Percentiles rank a stretch among this genome's conserved stretches.
Evolutionary conservation across 306 rosid genomes (phyloP).

Genomic region (Elaeagnus macrophylla): DNA sequence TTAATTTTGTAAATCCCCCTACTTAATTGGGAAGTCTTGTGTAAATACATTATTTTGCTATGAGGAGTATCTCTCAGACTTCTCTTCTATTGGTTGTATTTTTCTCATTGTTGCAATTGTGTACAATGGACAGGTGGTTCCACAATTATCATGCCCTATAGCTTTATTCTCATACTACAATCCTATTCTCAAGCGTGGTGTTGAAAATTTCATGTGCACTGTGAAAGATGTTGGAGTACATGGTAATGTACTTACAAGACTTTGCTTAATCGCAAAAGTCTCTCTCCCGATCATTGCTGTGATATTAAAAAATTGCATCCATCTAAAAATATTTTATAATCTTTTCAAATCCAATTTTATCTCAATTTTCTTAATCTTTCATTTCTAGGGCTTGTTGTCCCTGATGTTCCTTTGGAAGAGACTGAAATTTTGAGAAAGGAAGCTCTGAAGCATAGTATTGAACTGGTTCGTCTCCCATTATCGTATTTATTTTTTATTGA

Average conservation of each 20-base stretch:
- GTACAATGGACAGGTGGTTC: constrained; percentile 57
- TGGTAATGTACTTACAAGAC: constrained; percentile 38
- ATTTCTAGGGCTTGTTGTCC: constrained; percentile 79
- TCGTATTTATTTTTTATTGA: too few species aligned
- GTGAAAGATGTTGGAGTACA: constrained; percentile 59
- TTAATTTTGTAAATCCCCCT: too few species aligned
- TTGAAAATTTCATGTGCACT: constrained; percentile 56
- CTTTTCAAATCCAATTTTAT: constrained; percentile 1
- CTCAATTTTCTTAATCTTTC: not conserved
- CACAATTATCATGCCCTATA: constrained; percentile 72
- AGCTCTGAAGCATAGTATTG: constrained; percentile 65
- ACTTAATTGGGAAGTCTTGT: too few species aligned
- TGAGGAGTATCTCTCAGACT: not conserved
- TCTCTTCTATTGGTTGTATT: not conserved
- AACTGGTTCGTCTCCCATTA: constrained; percentile 51
- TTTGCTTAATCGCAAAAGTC: not conserved
- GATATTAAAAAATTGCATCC: not conserved
- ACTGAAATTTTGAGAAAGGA: constrained; percentile 53
- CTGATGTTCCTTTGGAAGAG: constrained; percentile 92
- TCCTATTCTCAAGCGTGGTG: constrained; percentile 83
- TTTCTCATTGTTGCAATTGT: constrained; percentile 11
- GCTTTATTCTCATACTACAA: constrained; percentile 82
- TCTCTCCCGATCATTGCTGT: not conserved
- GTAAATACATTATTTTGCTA: not conserved
- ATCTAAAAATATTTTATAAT: not conserved